Evolutionary conservation across 805 yeast genomes (phyloP).

Genomic region (Candida mattraensis): DNA sequence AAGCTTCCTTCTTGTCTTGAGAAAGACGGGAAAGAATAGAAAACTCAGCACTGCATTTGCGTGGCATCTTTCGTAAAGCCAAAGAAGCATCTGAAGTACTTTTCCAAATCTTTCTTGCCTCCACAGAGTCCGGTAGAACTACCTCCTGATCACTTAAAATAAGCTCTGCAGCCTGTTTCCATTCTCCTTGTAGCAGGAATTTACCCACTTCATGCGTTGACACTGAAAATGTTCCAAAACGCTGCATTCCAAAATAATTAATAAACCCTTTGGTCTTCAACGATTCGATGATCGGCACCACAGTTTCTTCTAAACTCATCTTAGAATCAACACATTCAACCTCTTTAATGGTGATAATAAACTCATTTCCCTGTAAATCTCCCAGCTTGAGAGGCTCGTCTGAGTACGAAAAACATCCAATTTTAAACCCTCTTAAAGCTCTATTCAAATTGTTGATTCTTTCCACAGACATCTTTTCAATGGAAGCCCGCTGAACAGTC

Average conservation of each 20-base stretch:
- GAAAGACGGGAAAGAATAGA: constrained; percentile 64
- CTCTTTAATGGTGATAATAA: constrained; percentile 79
- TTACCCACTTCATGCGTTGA: constrained; percentile 89
- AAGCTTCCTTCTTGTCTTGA: constrained; percentile 47
- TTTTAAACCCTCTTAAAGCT: constrained; percentile 69
- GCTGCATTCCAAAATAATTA: constrained; percentile 96
- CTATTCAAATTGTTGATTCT: constrained; percentile 76
- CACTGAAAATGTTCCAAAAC: constrained; percentile 93
- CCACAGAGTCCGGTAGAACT: constrained; percentile 78
- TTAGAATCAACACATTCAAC: constrained; percentile 42
- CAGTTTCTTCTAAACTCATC: constrained; percentile 42
- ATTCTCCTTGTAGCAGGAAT: constrained; percentile 65
- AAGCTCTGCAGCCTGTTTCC: constrained; percentile 77
- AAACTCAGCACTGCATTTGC: constrained; percentile 81
- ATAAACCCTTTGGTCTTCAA: constrained; percentile 74
- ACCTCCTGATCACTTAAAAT: constrained; percentile 83
- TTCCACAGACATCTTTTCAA: constrained; percentile 67
- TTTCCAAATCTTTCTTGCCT: constrained; percentile 82
- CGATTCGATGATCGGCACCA: constrained; percentile 54
- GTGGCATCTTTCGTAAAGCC: constrained; percentile 80
- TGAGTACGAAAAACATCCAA: constrained; percentile 77
- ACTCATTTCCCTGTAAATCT: constrained; percentile 85
- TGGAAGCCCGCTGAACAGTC: constrained; percentile 79
- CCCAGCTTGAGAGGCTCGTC: constrained; percentile 70
- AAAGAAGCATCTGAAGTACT: constrained; percentile 62